Evolutionary conservation across 2,329 filamentous ascomycete genomes (phyloP), one percentile per base, ranked within the genome.

Genomic region (Lachnellula cervina): DNA sequence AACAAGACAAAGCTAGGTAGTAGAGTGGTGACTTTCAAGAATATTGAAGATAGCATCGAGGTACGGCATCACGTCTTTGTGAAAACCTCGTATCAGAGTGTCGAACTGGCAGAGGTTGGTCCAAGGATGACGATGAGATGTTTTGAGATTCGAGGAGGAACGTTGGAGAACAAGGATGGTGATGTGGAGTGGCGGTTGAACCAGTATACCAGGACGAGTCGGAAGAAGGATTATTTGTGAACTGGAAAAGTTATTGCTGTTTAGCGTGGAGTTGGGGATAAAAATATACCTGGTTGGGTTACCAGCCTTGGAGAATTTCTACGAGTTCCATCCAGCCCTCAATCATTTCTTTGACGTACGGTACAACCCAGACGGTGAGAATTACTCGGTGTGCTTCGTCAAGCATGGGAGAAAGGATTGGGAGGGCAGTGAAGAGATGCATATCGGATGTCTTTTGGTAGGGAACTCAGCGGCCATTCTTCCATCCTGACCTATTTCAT

Each of bases 151-250:
- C 81, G 92, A 47, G 87, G 87, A 52, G 93, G 94, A 16, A 96
- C 93, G 4, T 76, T 97, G 58, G 94, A 97, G 70, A 96, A 92
- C 68, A 95, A 95, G 72, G 89, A 95, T 63, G 93, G 93, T 4
- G 94, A 99, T 73, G 85, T 95, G 4, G 94, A 99, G 74, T 99
- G 94, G 94, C 88, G 94, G 61, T 78, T 99, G 61, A 95, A 90
- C 59, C 93, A 97, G 70, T 99, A 96, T 72, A 99, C 93, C 8
- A 81, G 94, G 64, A 97, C 93, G 14, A 87, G 88, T 66, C 85
- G 86, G 74, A 97, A 97, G 83, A 97, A 97, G 84, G 90, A 96
- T 69, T 96, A 96, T 69, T 79, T 97, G 53, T 97, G 74, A 84
- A 51, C 37, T 32, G 51, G 34, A 51, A 51, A 42, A 19, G 56